A percentile compares a stretch with the other conserved stretches of the same genome.
Evolutionary conservation across 106 monocot genomes (phyloP).

Genomic region (Dioscorea dumetorum): DNA sequence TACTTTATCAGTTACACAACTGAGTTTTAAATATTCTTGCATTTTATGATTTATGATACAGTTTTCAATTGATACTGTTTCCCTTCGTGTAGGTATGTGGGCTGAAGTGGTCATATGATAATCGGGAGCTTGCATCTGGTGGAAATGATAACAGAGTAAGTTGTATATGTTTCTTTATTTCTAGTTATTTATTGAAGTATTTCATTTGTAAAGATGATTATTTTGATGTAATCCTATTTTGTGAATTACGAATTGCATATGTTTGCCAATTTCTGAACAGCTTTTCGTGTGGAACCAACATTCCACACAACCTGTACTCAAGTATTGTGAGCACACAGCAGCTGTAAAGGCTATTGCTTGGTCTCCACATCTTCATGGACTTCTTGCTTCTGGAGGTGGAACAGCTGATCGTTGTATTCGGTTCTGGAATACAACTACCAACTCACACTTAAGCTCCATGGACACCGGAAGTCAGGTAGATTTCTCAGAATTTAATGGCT

Average conservation of each 20-base stretch:
- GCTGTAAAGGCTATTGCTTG: conserved; percentile 99
- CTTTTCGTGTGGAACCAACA: conserved; percentile 97
- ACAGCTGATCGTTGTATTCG: conserved; percentile 97
- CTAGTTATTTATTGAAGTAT: conserved; percentile 3
- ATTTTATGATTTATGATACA: neutral
- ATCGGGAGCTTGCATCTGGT: conserved; percentile 93
- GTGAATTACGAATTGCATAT: too few species aligned
- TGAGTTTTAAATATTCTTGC: too few species aligned
- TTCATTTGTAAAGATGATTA: neutral
- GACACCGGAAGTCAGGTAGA: conserved; percentile 98
- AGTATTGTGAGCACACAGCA: conserved; percentile 95
- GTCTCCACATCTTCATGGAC: conserved; percentile 94
- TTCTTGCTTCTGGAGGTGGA: conserved; percentile 97
- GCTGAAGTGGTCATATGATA: conserved; percentile 96
- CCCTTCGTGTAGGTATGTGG: conserved; percentile 57
- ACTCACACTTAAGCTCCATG: conserved; percentile 69
- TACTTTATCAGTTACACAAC: too few species aligned
- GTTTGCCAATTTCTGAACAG: conserved; percentile 27
- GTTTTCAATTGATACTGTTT: neutral
- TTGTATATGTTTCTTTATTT: conserved; percentile 2
- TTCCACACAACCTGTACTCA: conserved; percentile 73
- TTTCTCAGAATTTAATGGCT: conserved; percentile 1
- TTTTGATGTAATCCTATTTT: neutral
- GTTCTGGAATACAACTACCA: conserved; percentile 95
- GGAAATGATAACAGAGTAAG: conserved; percentile 96